These are phyloP conservation scores for Berberis vulgaris DNA, from an alignment of 164 flowering plant genomes.

Conservation along the genomic window DNA sequence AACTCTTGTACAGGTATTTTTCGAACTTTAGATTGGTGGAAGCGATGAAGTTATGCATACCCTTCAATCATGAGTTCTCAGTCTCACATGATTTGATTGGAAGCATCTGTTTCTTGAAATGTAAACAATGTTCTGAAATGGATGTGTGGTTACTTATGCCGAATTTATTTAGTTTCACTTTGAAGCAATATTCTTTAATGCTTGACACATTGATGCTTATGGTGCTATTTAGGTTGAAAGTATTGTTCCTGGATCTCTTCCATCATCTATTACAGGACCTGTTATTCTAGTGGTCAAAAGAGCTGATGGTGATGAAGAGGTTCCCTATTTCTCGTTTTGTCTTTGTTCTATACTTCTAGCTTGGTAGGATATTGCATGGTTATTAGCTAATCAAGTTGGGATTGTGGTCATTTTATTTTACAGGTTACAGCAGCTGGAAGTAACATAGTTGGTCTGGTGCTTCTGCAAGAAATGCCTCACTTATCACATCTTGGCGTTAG, in stretches of 20 bases:
- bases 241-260: conserved; percentile 68
- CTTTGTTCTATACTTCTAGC: neutral
- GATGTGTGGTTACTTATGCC: too few relatives aligned
- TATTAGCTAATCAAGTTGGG: neutral
- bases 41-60: neutral
- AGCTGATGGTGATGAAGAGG: conserved; percentile 99
- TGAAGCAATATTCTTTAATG: neutral
- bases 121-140: too few relatives aligned
- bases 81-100: too few relatives aligned
- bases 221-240: conserved; percentile 58
- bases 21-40: neutral
- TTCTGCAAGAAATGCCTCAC: conserved; percentile 94
- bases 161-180: too few relatives aligned
- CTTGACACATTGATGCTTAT: neutral
- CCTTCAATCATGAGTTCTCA: too few relatives aligned
- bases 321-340: conserved; percentile 12
- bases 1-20: conserved; percentile 64
- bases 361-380: neutral
- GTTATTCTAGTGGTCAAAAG: conserved; percentile 78
- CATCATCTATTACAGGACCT: conserved; percentile 54
- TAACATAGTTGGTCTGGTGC: conserved; percentile 73
- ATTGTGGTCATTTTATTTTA: conserved; percentile 1
- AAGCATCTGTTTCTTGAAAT: too few relatives aligned
- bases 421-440: conserved; percentile 88
- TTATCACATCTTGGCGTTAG: conserved; percentile 97